phyloP scores from a whole-genome alignment of 495 filamentous ascomycete species.

The Cryomyces minteri region DNA sequence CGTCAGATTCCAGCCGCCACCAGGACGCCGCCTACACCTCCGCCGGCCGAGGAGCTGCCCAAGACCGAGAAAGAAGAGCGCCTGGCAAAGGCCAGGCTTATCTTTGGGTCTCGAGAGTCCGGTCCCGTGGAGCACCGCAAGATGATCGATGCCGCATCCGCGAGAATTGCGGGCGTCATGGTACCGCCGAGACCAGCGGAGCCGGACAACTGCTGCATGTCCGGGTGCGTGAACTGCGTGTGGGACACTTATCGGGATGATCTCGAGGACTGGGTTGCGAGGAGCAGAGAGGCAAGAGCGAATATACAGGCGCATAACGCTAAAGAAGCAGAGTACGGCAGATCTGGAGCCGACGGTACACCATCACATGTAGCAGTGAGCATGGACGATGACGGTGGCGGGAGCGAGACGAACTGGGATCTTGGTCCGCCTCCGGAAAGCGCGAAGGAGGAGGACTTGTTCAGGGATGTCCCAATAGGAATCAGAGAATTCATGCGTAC shows the following conservation, averaged over 20 bases:
- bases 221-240: conserved; percentile 91
- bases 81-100: conserved; percentile 34
- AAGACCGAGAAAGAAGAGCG: conserved; percentile 19
- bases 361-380: conserved; percentile 26
- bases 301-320: conserved; percentile 18
- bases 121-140: conserved; percentile 34
- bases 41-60: conserved; percentile 14
- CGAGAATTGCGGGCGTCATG: conserved; percentile 51
- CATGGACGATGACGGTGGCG: conserved; percentile 72
- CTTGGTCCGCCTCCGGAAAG: conserved; percentile 22
- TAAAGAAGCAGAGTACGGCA: conserved; percentile 23
- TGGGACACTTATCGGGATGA: conserved; percentile 88
- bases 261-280: conserved; percentile 66
- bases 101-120: conserved; percentile 61
- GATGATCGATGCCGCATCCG: conserved; percentile 38
- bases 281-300: conserved; percentile 34
- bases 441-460: conserved; percentile 36
- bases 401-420: conserved; percentile 49
- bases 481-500: too few relatives aligned
- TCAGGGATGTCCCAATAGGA: conserved; percentile 72
- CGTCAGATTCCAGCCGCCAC: conserved; percentile 22
- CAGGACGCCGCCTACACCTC: conserved; percentile 15
- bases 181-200: conserved; percentile 74
- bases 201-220: conserved; percentile 99
- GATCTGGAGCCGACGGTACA: conserved; percentile 12